Evolutionary conservation across 768 basidiomycete genomes (phyloP).

Genomic region (Leccinum truebloodii): DNA sequence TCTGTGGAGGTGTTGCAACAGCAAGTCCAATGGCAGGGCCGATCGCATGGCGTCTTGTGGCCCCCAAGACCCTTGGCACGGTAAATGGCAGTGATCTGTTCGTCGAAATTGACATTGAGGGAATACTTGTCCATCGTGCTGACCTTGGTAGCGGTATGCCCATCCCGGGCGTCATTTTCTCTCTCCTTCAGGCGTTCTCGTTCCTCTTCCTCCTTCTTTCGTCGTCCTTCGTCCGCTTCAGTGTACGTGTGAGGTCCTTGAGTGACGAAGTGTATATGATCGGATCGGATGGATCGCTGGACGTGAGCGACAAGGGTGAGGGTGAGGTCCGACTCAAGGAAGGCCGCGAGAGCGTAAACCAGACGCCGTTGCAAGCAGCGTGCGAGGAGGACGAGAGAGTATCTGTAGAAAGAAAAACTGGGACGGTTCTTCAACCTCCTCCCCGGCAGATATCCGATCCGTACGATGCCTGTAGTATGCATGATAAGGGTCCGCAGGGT

Average conservation of each 20-base stretch:
- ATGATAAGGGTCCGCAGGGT: conserved; percentile 96
- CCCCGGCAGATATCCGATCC: conserved; percentile 78
- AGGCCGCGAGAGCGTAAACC: conserved; percentile 18
- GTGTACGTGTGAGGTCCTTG: conserved; percentile 88
- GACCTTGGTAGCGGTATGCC: conserved; percentile 93
- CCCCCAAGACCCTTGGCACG: conserved; percentile 82
- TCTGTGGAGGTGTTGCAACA: conserved; percentile 61
- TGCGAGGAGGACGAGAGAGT: conserved; percentile 24
- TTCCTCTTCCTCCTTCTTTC: conserved; percentile 86
- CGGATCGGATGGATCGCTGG: conserved; percentile 25
- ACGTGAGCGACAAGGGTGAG: conserved; percentile 19
- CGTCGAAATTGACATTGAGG: conserved; percentile 91
- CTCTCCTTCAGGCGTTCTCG: conserved; percentile 78
- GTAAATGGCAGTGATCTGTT: conserved; percentile 97
- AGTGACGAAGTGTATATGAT: conserved; percentile 58
- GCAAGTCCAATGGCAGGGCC: conserved; percentile 87
- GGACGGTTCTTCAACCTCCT: conserved; percentile 60
- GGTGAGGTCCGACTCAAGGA: conserved; percentile 18
- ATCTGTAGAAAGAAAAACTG: conserved; percentile 43
- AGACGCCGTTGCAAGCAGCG: conserved; percentile 10
- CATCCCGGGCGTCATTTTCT: conserved; percentile 98
- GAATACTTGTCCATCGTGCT: conserved; percentile 93
- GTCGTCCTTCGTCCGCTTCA: conserved; percentile 87
- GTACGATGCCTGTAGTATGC: conserved; percentile 95
- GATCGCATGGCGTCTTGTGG: conserved; percentile 77